A percentile compares a stretch with the other conserved stretches of the same genome.
These are phyloP conservation scores for Boletus reticulatus DNA, from an alignment of 768 basidiomycete genomes.

Conservation along the genomic window DNA sequence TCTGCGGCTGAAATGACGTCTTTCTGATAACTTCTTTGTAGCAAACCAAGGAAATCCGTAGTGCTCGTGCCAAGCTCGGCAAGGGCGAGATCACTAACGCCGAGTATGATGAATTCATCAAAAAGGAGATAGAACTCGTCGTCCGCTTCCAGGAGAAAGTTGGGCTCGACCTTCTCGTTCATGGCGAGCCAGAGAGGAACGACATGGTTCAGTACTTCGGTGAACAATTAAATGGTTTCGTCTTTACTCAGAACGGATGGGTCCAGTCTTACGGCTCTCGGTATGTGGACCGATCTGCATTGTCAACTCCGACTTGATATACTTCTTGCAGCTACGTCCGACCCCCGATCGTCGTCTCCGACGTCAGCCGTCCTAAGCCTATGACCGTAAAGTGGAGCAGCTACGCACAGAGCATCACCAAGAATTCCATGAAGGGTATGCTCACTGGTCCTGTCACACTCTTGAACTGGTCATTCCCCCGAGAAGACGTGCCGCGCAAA, in stretches of 20 bases:
- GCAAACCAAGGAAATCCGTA: slow-evolving; percentile 99
- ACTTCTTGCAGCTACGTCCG: slow-evolving; percentile 74
- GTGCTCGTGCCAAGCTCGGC: slow-evolving; percentile 90
- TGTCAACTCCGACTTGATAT: slow-evolving; percentile 5
- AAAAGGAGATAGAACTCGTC: slow-evolving; percentile 92
- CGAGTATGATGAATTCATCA: slow-evolving; percentile 96
- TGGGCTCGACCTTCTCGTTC: slow-evolving; percentile 95
- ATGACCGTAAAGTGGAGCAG: slow-evolving; percentile 98
- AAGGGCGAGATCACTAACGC: slow-evolving; percentile 85
- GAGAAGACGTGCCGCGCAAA: slow-evolving; percentile 94
- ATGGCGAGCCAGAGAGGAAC: slow-evolving; percentile 98
- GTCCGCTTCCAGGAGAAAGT: slow-evolving; percentile 97
- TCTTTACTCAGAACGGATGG: slow-evolving; percentile 99
- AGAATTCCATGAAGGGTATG: slow-evolving; percentile 99
- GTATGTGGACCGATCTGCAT: slow-evolving; percentile 37
- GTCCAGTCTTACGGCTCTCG: slow-evolving; percentile 99
- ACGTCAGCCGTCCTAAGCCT: slow-evolving; percentile 87
- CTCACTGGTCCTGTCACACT: slow-evolving; percentile 97
- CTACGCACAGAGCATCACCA: slow-evolving; percentile 93
- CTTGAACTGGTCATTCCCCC: slow-evolving; percentile 99
- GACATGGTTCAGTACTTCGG: slow-evolving; percentile 99
- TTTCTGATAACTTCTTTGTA: slow-evolving; percentile 29
- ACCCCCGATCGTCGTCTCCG: slow-evolving; percentile 97
- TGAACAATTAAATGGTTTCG: slow-evolving; percentile 91
- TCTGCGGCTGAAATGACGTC: not conserved